Conservation (phyloP, 192 early-diverging fungal genomes). For the Umbelopsis vinacea region DNA sequence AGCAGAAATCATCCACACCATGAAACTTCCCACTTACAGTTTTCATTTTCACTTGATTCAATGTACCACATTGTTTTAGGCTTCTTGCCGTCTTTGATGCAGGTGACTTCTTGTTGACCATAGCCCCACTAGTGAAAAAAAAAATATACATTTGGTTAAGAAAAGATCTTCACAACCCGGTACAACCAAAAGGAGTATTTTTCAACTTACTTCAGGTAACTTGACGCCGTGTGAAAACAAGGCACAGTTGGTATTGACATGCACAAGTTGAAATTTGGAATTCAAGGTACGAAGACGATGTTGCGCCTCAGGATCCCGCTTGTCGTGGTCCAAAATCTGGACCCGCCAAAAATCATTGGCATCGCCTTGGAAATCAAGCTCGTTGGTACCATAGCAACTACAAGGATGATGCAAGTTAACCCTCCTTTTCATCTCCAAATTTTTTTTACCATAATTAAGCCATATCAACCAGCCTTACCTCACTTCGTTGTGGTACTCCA, state of each 20-base stretch:
- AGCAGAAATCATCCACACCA: neutral
- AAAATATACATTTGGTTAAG: too few species aligned
- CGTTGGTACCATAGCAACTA: constrained; percentile 62
- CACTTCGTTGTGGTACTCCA: constrained; percentile 80
- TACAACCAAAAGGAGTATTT: neutral
- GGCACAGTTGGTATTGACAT: constrained; percentile 75
- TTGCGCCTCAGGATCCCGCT: constrained; percentile 52
- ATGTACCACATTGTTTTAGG: constrained; percentile 81
- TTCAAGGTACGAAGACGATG: constrained; percentile 68
- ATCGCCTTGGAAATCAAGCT: constrained; percentile 78
- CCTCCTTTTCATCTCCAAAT: too few species aligned
- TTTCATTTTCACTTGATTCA: constrained; percentile 63
- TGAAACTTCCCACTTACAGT: neutral
- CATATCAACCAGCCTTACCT: constrained; percentile 40
- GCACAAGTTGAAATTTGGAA: constrained; percentile 80
- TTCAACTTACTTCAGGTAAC: constrained; percentile 70
- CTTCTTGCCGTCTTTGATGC: constrained; percentile 81
- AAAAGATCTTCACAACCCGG: too few species aligned
- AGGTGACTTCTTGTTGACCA: constrained; percentile 94
- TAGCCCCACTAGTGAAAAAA: constrained; percentile 71
- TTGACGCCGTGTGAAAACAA: constrained; percentile 83
- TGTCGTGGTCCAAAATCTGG: constrained; percentile 72
- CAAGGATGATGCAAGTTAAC: neutral
- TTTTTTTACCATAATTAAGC: too few species aligned
- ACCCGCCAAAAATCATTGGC: constrained; percentile 93